Evolutionary conservation across 2,329 filamentous ascomycete genomes (phyloP).

Genomic region (Calonectria naviculata): DNA sequence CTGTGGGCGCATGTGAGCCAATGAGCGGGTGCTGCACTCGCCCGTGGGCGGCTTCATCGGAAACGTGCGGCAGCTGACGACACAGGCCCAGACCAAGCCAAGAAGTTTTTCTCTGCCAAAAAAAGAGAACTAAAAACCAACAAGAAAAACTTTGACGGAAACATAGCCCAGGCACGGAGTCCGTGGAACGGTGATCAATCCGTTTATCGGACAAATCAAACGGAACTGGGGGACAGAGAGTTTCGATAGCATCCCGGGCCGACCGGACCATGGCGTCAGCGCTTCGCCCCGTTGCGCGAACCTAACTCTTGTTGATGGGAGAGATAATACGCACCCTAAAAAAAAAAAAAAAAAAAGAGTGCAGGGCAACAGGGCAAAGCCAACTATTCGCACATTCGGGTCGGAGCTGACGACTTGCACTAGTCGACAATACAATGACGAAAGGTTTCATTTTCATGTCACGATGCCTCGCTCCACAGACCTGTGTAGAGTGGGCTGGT

Average conservation of each 20-base stretch:
- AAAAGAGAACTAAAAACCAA: neutral
- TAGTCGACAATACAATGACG: neutral
- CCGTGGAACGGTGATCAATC: slow-evolving; percentile 6
- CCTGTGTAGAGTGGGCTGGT: slow-evolving; percentile 1
- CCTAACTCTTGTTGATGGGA: neutral
- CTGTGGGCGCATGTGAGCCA: slow-evolving; percentile 31
- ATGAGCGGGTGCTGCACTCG: slow-evolving; percentile 31
- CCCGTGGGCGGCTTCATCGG: slow-evolving; percentile 34
- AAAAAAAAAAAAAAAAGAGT: neutral
- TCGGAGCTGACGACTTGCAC: slow-evolving; percentile 3
- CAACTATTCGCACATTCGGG: neutral
- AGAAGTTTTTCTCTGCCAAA: neutral
- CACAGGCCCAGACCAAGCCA: neutral
- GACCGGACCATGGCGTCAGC: slow-evolving; percentile 14
- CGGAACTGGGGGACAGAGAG: slow-evolving; percentile 2
- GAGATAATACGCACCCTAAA: no score
- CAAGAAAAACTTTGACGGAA: slow-evolving; percentile 2
- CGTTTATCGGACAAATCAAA: slow-evolving; percentile 27
- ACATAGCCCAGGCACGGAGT: neutral
- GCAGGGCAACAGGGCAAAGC: neutral
- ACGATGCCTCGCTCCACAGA: neutral
- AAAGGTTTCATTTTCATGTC: slow-evolving; percentile 9
- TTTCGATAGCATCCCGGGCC: slow-evolving; percentile 1
- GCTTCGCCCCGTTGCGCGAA: slow-evolving; percentile 13
- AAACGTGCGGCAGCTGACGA: slow-evolving; percentile 29